These are phyloP conservation scores for Penicillium expansum DNA, from an alignment of 2,329 filamentous ascomycete genomes.

Conservation along the genomic window DNA sequence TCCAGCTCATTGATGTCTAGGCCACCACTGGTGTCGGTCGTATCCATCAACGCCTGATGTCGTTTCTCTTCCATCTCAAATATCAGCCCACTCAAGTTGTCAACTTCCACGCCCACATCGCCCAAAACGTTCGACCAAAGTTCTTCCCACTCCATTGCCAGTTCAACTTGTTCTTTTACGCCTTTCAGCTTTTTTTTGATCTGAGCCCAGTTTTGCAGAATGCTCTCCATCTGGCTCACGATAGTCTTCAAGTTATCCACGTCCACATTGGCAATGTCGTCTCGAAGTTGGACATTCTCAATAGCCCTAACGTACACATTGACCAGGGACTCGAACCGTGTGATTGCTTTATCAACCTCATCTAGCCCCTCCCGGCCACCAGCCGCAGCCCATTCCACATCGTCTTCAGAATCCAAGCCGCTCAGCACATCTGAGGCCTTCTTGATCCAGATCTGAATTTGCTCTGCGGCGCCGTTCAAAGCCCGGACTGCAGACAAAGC, in stretches of 20 bases:
- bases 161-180: constrained; percentile 87
- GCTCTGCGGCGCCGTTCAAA: constrained; percentile 80
- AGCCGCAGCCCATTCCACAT: constrained; percentile 92
- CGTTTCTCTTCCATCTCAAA: constrained; percentile 98
- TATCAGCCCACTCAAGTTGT: constrained; percentile 73
- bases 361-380: constrained; percentile 62
- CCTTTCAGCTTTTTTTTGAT: constrained; percentile 74
- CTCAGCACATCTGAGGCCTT: constrained; percentile 87
- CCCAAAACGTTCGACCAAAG: constrained; percentile 91
- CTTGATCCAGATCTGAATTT: constrained; percentile 89
- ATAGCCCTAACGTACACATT: constrained; percentile 94
- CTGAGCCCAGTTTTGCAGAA: constrained; percentile 77
- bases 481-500: constrained; percentile 80
- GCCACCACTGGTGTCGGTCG: constrained; percentile 52
- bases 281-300: constrained; percentile 77
- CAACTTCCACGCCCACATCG: constrained; percentile 86
- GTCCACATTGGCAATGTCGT: constrained; percentile 71
- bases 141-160: constrained; percentile 99
- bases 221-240: constrained; percentile 84
- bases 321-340: constrained; percentile 81
- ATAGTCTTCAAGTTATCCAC: constrained; percentile 69
- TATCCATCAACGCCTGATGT: constrained; percentile 70
- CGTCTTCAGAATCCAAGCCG: constrained; percentile 89
- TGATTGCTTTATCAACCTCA: constrained; percentile 67
- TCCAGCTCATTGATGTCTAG: constrained; percentile 85